These are phyloP conservation scores for Abrus pulchellus DNA, from an alignment of 306 rosid species.

Conservation along the genomic window DNA sequence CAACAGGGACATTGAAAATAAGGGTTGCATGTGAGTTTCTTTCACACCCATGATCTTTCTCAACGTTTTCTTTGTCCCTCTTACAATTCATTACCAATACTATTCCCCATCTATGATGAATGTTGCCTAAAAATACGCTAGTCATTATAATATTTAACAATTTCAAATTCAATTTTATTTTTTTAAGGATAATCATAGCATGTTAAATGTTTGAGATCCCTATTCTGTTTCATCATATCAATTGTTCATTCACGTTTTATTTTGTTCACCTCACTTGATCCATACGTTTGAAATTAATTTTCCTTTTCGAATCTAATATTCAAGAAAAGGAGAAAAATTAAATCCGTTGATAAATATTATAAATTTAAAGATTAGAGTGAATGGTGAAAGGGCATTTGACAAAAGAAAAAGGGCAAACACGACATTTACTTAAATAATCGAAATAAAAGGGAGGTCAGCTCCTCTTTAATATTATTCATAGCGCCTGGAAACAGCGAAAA, in stretches of 20 bases:
- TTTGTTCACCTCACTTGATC: background rate
- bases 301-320: too few species aligned
- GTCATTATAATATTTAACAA: background rate
- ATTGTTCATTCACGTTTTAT: background rate
- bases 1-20: constrained; percentile 1
- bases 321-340: too few species aligned
- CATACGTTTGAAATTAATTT: too few species aligned
- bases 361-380: too few species aligned
- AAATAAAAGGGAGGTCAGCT: background rate
- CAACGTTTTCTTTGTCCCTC: constrained; percentile 9
- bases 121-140: background rate
- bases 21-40: background rate
- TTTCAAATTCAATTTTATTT: background rate
- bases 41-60: constrained; percentile 28
- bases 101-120: background rate
- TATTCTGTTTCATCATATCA: background rate
- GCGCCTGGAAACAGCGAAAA: background rate
- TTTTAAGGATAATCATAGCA: background rate
- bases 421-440: background rate
- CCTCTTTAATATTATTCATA: background rate
- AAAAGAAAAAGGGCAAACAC: too few species aligned
- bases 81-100: too few species aligned
- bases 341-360: too few species aligned
- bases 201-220: constrained; percentile 3
- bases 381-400: too few species aligned